Evolutionary conservation across 352 stramenopile species (phyloP).

Genomic region (Thraustochytrium striatum): DNA sequence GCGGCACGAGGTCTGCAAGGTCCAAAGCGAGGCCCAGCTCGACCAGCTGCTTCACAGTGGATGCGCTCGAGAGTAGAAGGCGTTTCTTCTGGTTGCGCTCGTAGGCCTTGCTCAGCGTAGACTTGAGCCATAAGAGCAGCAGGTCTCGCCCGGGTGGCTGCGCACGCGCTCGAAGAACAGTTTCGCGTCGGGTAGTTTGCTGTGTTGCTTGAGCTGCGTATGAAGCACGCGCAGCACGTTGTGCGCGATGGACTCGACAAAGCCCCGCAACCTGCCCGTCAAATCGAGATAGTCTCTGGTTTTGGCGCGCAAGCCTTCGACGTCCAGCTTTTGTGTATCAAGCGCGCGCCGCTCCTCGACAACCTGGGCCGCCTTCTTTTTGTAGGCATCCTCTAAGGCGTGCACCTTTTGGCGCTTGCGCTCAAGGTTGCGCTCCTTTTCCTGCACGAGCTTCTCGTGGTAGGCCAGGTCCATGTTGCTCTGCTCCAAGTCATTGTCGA

Average conservation of each 20-base stretch:
- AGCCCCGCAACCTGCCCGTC: neutral
- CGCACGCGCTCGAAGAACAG: neutral
- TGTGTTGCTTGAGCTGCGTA: neutral
- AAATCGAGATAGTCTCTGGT: neutral
- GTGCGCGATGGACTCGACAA: neutral
- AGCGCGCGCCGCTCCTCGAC: neutral
- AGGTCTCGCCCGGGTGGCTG: neutral
- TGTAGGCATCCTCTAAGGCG: neutral
- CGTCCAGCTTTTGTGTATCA: neutral
- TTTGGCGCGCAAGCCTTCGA: neutral
- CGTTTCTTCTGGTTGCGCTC: neutral
- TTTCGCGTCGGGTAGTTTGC: neutral
- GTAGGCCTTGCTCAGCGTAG: neutral
- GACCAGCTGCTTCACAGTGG: neutral
- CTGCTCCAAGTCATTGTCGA: slow-evolving; percentile 4
- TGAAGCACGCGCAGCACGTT: neutral
- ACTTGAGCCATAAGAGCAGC: slow-evolving; percentile 5
- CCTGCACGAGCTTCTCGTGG: neutral
- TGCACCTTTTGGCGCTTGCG: neutral
- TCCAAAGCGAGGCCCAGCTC: no score
- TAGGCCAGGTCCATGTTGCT: slow-evolving; percentile 11
- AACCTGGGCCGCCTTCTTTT: neutral
- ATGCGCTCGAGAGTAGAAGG: neutral
- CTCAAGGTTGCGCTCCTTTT: neutral
- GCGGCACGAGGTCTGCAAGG: no score